Evolutionary conservation across 495 filamentous ascomycete genomes (phyloP).

Genomic region (Patellaria atrata): DNA sequence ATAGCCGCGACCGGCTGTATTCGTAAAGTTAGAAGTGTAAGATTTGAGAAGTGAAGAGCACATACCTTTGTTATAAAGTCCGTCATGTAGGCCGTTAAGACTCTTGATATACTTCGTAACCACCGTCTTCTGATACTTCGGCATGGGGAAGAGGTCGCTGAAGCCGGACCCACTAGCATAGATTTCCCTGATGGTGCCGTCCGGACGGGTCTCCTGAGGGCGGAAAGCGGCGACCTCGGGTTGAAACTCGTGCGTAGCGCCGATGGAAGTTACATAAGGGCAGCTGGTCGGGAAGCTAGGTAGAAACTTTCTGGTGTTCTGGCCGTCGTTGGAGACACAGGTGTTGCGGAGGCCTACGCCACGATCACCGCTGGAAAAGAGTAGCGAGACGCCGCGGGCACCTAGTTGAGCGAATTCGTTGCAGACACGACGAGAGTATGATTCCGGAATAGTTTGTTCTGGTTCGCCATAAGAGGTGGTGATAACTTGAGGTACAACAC

Average conservation of each 20-base stretch:
- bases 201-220: constrained; percentile 2
- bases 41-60: background rate
- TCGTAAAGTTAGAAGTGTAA: constrained; percentile 2
- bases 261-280: constrained; percentile 27
- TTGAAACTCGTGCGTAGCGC: constrained; percentile 25
- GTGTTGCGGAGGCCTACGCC: constrained; percentile 22
- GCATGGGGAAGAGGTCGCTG: constrained; percentile 25
- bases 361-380: constrained; percentile 26
- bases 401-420: constrained; percentile 24
- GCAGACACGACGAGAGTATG: constrained; percentile 25
- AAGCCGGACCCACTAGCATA: constrained; percentile 26
- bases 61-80: constrained; percentile 24
- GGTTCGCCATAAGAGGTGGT: constrained; percentile 30
- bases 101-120: constrained; percentile 22
- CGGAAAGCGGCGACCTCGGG: constrained; percentile 25
- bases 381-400: constrained; percentile 23
- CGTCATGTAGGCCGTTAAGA: constrained; percentile 19
- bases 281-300: constrained; percentile 26
- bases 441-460: constrained; percentile 25
- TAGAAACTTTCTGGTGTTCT: constrained; percentile 21
- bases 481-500: constrained; percentile 24
- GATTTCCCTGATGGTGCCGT: constrained; percentile 8
- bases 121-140: constrained; percentile 22
- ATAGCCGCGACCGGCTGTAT: constrained; percentile 23
- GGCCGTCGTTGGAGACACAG: constrained; percentile 24